phyloP scores from a whole-genome alignment of 2,329 filamentous ascomycete genomes.

The Scorias spongiosa region DNA sequence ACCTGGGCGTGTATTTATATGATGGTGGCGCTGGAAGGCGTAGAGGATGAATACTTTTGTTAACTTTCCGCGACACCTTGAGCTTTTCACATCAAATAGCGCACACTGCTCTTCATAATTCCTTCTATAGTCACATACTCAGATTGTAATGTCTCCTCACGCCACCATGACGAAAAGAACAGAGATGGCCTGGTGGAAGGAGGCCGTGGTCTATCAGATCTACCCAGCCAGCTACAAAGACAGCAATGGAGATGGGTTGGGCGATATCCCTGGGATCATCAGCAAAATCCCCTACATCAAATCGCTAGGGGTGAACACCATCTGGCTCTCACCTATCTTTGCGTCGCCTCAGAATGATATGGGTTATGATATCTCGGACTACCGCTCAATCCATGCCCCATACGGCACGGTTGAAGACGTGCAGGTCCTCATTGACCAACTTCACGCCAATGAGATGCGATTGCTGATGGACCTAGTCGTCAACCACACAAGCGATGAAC shows the following conservation, averaged over 20 bases:
- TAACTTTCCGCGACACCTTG: no score
- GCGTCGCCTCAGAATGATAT: constrained; percentile 48
- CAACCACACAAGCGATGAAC: constrained; percentile 57
- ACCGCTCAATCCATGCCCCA: constrained; percentile 47
- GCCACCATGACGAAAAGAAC: not conserved
- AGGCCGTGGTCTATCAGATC: constrained; percentile 30
- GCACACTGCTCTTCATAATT: no score
- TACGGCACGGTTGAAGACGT: constrained; percentile 55
- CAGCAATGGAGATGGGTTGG: constrained; percentile 43
- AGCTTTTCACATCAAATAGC: no score
- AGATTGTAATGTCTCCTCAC: no score
- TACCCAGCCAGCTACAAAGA: constrained; percentile 34
- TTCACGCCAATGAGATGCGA: constrained; percentile 49
- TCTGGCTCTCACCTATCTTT: constrained; percentile 55
- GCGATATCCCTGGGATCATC: constrained; percentile 48
- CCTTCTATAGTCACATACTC: no score
- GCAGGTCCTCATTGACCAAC: constrained; percentile 43
- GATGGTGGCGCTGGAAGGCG: no score
- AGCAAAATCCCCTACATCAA: constrained; percentile 48
- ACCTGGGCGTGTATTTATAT: no score
- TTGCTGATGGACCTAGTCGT: constrained; percentile 62
- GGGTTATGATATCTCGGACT: constrained; percentile 57
- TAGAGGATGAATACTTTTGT: no score
- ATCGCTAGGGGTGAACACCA: constrained; percentile 43
- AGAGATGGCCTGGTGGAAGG: constrained; percentile 29